phyloP scores from a whole-genome alignment of 2,329 filamentous ascomycete species.

The Furcasterigmium sp. region DNA sequence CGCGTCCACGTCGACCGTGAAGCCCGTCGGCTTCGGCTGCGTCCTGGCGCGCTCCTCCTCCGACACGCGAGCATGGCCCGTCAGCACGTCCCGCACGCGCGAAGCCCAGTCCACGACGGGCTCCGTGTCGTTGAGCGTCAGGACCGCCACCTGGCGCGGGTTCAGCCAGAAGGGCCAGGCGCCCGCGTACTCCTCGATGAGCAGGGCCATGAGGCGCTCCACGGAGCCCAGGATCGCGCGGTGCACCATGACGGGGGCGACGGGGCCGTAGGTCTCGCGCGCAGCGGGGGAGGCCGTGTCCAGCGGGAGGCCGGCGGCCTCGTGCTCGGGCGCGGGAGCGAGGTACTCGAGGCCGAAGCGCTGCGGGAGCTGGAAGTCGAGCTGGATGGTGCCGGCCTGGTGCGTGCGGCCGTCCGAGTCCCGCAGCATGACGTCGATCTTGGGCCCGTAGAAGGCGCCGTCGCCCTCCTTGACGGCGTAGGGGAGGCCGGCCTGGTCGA shows the following conservation, averaged over 20 bases:
- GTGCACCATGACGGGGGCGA: constrained; percentile 74
- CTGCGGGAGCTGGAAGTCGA: constrained; percentile 84
- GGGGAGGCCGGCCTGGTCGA: constrained; percentile 62
- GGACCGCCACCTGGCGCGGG: constrained; percentile 68
- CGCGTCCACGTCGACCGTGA: constrained; percentile 67
- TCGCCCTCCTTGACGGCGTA: constrained; percentile 78
- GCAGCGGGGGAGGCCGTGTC: constrained; percentile 23
- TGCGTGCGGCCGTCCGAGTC: constrained; percentile 82
- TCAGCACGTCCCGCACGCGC: constrained; percentile 41
- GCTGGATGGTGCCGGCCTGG: constrained; percentile 82
- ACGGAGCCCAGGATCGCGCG: constrained; percentile 80
- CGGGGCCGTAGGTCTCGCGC: constrained; percentile 46
- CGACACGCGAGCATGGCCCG: constrained; percentile 28
- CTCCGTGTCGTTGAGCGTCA: constrained; percentile 63
- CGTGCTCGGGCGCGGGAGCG: constrained; percentile 59
- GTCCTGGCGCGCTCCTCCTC: constrained; percentile 1
- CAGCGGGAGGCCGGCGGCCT: constrained; percentile 41
- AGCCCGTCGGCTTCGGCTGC: constrained; percentile 46
- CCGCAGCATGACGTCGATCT: constrained; percentile 80
- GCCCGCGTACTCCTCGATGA: constrained; percentile 79
- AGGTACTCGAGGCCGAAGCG: constrained; percentile 74
- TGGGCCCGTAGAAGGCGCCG: constrained; percentile 86
- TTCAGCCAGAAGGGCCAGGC: constrained; percentile 87
- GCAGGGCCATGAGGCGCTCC: constrained; percentile 76
- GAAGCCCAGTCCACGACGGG: constrained; percentile 46